Base-by-base conservation (phyloP, 2,329 filamentous ascomycete genomes). In the Escovopsis sp. region DNA sequence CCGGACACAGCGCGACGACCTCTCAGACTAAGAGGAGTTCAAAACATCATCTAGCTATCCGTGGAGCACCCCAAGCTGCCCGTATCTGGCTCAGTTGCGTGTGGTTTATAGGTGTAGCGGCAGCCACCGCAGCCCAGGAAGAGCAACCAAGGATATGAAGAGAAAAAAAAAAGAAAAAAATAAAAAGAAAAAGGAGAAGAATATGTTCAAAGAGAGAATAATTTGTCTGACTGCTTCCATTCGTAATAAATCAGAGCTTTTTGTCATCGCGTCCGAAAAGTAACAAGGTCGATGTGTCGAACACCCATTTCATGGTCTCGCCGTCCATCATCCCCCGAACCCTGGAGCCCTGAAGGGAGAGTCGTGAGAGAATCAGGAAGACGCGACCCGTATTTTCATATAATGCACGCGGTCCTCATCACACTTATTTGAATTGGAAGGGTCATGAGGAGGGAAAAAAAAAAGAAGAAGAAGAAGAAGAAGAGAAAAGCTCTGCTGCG, bases 371-470 rank as follows among this genome's bases (percentile, higher is more conserved):
- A 68, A 70, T 72, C 68, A 72, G 68, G 65, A 68, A 72, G 66
- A 69, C 72, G 70, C 72, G 54, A 83, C 73, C 72, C 63, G 62
- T 70, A 23, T 23, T 23, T 72, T 96, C 91, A 94, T 85, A 79
- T 79, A 70, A 65, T 79, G 81, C 91, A 96, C 89, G 78, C 85
- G 77, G 85, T 85, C 94, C 94, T 98, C 91, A 96, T 98, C 89
- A 96, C 88, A 71, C 85, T 77, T 81, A 80, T 82, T 93, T 94
- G 93, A 95, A 88, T 85, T 87, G 88, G 95, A 94, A 86, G 88
- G 86, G 89, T 75, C 79, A 82, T 74, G 79, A 70, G 57, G 59
- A 67, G 66, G 70, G 72, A 72, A 64, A 67, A 69, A 71, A 71
- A 64, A 60, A 64, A 69, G 71, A 71, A 64, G 60, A 64, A 63